Conservation (phyloP, 805 yeast genomes). For the Candida taoyuanica region DNA sequence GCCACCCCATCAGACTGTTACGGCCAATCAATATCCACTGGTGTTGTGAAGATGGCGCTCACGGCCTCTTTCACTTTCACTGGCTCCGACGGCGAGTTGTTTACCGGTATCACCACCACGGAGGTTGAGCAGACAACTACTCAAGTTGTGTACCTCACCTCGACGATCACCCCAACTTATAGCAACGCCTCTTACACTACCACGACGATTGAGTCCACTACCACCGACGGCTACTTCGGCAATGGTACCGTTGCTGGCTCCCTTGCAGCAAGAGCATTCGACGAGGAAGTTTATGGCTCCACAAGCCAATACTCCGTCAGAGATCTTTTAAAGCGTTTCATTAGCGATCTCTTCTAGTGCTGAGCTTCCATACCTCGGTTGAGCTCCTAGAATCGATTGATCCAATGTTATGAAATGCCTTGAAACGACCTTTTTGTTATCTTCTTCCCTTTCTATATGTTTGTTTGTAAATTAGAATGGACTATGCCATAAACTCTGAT, state of each 20-base stretch:
- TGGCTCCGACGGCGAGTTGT: slow-evolving; percentile 21
- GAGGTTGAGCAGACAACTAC: slow-evolving; percentile 26
- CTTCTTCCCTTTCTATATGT: no score
- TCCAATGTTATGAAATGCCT: neutral
- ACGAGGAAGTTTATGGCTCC: slow-evolving; percentile 5
- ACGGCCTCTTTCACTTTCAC: slow-evolving; percentile 26
- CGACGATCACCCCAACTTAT: slow-evolving; percentile 13
- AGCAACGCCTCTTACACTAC: slow-evolving; percentile 7
- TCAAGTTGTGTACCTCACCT: slow-evolving; percentile 15
- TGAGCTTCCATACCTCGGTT: neutral
- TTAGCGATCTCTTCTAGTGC: slow-evolving; percentile 9
- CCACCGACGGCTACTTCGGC: slow-evolving; percentile 11
- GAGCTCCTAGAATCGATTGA: neutral
- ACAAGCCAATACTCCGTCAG: slow-evolving; percentile 5
- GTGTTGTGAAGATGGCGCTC: slow-evolving; percentile 17
- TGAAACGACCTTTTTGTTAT: neutral
- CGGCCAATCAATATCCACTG: slow-evolving; percentile 13
- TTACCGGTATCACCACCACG: slow-evolving; percentile 23
- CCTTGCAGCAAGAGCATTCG: slow-evolving; percentile 11
- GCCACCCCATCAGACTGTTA: slow-evolving; percentile 17
- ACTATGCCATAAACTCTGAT: neutral
- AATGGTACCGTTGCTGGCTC: slow-evolving; percentile 14
- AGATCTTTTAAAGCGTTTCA: slow-evolving; percentile 16
- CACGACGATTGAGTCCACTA: slow-evolving; percentile 11
- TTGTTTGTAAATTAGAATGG: neutral